phyloP scores from a whole-genome alignment of 2,329 filamentous ascomycete genomes.

The Alternaria ethzedia region DNA sequence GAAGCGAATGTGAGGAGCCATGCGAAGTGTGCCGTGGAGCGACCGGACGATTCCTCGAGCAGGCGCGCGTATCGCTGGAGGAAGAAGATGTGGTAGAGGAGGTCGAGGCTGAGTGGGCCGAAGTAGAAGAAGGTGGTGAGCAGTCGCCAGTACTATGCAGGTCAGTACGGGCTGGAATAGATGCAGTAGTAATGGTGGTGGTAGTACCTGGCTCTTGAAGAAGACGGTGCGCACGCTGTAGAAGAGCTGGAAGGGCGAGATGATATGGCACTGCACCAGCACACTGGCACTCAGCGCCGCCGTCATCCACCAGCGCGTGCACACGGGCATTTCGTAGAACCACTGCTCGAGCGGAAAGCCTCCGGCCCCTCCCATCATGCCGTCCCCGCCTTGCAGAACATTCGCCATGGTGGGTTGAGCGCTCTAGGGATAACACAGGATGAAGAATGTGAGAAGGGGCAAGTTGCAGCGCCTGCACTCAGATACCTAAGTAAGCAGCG shows the following conservation, averaged over 20 bases:
- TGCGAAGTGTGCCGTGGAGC: constrained; percentile 90
- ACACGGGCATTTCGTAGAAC: constrained; percentile 99
- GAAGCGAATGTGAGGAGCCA: constrained; percentile 91
- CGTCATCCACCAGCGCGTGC: constrained; percentile 96
- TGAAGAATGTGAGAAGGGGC: background rate
- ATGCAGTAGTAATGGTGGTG: background rate
- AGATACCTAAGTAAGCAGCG: background rate
- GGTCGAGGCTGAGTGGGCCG: constrained; percentile 88
- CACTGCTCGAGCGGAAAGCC: constrained; percentile 89
- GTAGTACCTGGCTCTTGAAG: constrained; percentile 79
- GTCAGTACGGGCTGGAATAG: constrained; percentile 4
- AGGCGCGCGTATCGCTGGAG: constrained; percentile 94
- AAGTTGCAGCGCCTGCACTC: background rate
- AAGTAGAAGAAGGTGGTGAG: constrained; percentile 97
- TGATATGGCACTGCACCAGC: constrained; percentile 88
- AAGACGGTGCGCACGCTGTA: constrained; percentile 95
- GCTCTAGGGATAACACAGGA: background rate
- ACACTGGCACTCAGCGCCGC: constrained; percentile 87
- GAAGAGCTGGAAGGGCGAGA: constrained; percentile 94
- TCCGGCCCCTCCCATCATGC: constrained; percentile 60
- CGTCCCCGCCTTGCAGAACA: constrained; percentile 51
- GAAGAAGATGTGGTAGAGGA: constrained; percentile 98
- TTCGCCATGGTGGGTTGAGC: constrained; percentile 50
- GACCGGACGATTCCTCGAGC: constrained; percentile 91
- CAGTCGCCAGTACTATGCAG: constrained; percentile 89